Percentiles rank a stretch among this genome's conserved stretches.
Conservation (phyloP, 2,329 filamentous ascomycete genomes). For the Paraphaeosphaeria minitans region DNA sequence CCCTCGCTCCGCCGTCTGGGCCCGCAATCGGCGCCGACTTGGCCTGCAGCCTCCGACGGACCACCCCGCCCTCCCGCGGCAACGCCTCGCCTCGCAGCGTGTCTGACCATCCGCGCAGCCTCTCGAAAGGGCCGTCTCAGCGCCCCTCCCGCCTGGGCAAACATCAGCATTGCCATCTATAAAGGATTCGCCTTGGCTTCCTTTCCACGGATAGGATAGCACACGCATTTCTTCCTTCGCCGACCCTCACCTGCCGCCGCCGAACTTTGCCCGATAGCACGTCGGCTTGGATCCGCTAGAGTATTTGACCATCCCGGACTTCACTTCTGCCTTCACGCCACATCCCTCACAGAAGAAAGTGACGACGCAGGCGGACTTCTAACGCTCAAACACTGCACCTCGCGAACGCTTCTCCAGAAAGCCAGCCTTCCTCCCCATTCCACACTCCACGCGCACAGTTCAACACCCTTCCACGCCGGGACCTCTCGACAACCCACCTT, state of each 20-base stretch:
- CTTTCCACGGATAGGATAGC: constrained; percentile 1
- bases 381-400: background rate
- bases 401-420: background rate
- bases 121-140: background rate
- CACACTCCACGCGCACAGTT: background rate
- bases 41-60: background rate
- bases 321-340: background rate
- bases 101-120: background rate
- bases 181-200: constrained; percentile 6
- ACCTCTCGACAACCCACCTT: constrained; percentile 9
- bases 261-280: constrained; percentile 6
- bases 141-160: constrained; percentile 5
- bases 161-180: background rate
- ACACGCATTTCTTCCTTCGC: constrained; percentile 1
- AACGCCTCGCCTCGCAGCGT: background rate
- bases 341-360: background rate
- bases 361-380: constrained; percentile 1
- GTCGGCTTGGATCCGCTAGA: background rate
- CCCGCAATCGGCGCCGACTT: constrained; percentile 3
- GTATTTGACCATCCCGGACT: background rate
- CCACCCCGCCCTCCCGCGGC: background rate
- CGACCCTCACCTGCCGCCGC: background rate
- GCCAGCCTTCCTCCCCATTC: background rate
- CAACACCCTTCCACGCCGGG: constrained; percentile 5
- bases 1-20: background rate